Base-by-base conservation (phyloP, 192 early-diverging fungal genomes). In the Backusella morwellensis region DNA sequence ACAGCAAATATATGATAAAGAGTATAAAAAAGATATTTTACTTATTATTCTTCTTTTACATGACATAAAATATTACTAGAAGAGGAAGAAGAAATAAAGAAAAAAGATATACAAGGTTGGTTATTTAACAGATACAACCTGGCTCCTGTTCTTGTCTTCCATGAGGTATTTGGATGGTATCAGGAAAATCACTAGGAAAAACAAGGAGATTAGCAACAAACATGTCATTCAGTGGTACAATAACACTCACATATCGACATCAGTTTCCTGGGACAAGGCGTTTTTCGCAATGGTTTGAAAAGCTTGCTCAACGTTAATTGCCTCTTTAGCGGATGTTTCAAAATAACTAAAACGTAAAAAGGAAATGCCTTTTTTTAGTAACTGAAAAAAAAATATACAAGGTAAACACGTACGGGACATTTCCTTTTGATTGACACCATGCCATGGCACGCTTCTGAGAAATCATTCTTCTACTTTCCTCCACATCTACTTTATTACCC, bases 401-500 rank as follows among this genome's bases (percentile, higher is more conserved):
- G 1, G 35, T 47, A 32, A 7, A 44, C n/a, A 78, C 77, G 23
- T 73, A 78, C 77, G 96, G 97, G 80, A 97, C 95, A 76, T 93
- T 93, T 52, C 97, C 96, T 88, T 97, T 98, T 56, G 94, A 92
- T 82, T 96, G 92, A 80, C 97, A 98, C 95, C 97, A 99, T 71
- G 93, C 89, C 91, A 95, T 93, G n/a, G 97, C 97, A 40, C 96
- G 90, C 86, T 98, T 98, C 88, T 94, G 91, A 76, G 95, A 93
- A n/a, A 99, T 94, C 90, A 93, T 92, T 77, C 96, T 85, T 85
- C 91, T 93, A 42, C 85, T 86, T 76, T 98, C 97, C 80, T 98
- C 97, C 84, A 99, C 84, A 82, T 99, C 98, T 63, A 99, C 90
- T 89, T 99, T 99, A 87, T 99, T 99, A 63, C 97, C 98, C 17